A percentile compares a stretch with the other conserved stretches of the same genome.
Conservation (phyloP, 1,284 basidiomycete species). For the Waitea zeae region DNA sequence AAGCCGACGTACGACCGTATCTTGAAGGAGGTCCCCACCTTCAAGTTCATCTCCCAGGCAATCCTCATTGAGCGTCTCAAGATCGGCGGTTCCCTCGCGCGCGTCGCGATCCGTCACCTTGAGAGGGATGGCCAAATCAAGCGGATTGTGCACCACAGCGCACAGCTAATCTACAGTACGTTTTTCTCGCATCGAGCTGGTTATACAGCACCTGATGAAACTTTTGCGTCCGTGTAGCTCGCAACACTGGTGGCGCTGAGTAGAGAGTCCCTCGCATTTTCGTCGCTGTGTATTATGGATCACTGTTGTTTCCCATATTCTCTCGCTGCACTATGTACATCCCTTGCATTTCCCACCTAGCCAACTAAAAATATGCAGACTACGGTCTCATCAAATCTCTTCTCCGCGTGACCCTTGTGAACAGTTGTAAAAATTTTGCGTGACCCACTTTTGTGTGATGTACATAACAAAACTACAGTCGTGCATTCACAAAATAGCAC, state of each 20-base stretch:
- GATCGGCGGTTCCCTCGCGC: conserved; percentile 91
- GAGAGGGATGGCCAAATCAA: conserved; percentile 95
- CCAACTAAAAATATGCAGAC: too few relatives aligned
- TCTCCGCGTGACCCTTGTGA: too few relatives aligned
- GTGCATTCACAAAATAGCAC: too few relatives aligned
- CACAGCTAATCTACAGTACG: conserved; percentile 88
- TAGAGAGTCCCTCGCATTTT: conserved; percentile 20
- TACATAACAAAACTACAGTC: too few relatives aligned
- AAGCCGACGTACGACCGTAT: conserved; percentile 88
- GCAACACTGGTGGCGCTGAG: conserved; percentile 44
- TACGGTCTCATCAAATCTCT: too few relatives aligned
- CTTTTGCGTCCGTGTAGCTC: conserved; percentile 22
- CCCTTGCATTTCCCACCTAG: too few relatives aligned
- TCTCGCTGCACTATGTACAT: too few relatives aligned
- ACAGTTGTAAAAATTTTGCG: too few relatives aligned
- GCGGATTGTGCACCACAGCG: conserved; percentile 90
- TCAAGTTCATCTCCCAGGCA: conserved; percentile 96
- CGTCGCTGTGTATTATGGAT: too few relatives aligned
- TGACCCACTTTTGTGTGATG: too few relatives aligned
- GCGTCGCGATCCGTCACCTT: conserved; percentile 84
- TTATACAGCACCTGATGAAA: conserved; percentile 3
- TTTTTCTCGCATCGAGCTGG: conserved; percentile 11
- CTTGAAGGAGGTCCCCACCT: conserved; percentile 98
- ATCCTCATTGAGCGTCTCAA: conserved; percentile 97
- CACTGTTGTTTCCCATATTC: too few relatives aligned